Base-by-base conservation (phyloP, 1,284 basidiomycete species). In the Ganoderma lucidum region DNA sequence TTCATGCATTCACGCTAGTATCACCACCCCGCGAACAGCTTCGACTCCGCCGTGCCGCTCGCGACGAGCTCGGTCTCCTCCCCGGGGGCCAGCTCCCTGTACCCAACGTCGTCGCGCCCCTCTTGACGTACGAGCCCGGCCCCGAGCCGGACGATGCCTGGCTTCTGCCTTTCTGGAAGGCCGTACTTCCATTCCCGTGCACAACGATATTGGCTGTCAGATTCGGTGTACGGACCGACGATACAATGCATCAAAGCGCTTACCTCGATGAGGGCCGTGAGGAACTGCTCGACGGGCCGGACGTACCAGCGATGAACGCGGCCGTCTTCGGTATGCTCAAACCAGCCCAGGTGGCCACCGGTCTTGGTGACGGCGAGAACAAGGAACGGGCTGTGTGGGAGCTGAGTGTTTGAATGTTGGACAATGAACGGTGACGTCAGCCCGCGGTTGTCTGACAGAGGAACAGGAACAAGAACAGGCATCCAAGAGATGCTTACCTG, bases 281-380 rank as follows among this genome's bases (percentile, higher is more conserved):
- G 70, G 64, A 73, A 77, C 65, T 79, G 71, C 41, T 35, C 53
- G 39, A 75, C 70, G 10, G 78, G 77, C 66, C 70, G 68, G 44
- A 75, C 73, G 66, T 76, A 78, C 78, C 78, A 79, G 30, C 76
- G 72, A n/a, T 67, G 37, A 6, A 75, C 56, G 41, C 44, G 65
- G 15, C 74, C 73, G 23, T 67, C 70, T 32, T 60, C 15, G 10
- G 56, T 63, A 65, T 56, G 64, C 44, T 71, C 73, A 58, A 75
- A 78, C 77, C 78, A 78, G 0, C 78, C 78, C 23, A 78, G 71
- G 67, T 79, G 77, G 8, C 77, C 77, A 14, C 78, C 78, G 3
- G 68, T 62, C 14, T 60, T 64, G 0, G 78, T 79, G 37, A 73
- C 69, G 15, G 75, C 77, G 17, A 78, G 69, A 28, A 77, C 66